Evolutionary conservation across 192 early-diverging fungal genomes (phyloP), one percentile per base, ranked within the genome.

Genomic region (Backusella liffmaniae): DNA sequence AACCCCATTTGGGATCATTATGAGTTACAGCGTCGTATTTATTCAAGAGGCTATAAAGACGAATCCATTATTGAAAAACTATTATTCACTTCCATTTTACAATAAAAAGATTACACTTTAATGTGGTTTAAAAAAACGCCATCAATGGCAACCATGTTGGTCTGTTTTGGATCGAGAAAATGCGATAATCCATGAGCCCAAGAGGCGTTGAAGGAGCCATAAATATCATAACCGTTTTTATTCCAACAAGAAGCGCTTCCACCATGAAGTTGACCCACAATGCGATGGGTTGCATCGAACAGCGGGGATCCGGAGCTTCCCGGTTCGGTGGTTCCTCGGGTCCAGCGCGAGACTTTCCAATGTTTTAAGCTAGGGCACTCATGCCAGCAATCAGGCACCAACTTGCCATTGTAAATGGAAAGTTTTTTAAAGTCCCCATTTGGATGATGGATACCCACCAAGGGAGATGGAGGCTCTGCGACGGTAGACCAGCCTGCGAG

Each of bases 351-450:
- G 44, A 86, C 80, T 72, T 80, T 75, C 85, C 82, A 86, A 32
- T 86, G 85, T 37, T 70, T 80, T 18, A 75, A 70, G 15, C 78
- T 30, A 5, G 76, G 69, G 36, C 85, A 86, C 49, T 86, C 85
- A 5, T 68, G 53, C 85, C 85, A 86, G 35, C 85, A 86, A 1
- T 78, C 49, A 34, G 56, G 66, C 0, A 72, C 66, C 32, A 86
- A 75, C 0, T 78, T 46, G 13, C 85, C 85, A 51, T 82, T 79
- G 62, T 74, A 84, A 66, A 82, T 77, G 12, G 85, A 86, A 0
- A 86, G 80, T 35, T 86, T 86, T 66, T 86, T 86, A 10, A 81
- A 73, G 32, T 86, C 85, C 0, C 85, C 85, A 3, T 76, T 82
- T 32, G 85, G 85, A 69, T 86, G 85, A 41, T 86, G 85, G 51